These are phyloP conservation scores for Penicillium sclerotiorum DNA, from an alignment of 2,329 filamentous ascomycete genomes.

Conservation along the genomic window DNA sequence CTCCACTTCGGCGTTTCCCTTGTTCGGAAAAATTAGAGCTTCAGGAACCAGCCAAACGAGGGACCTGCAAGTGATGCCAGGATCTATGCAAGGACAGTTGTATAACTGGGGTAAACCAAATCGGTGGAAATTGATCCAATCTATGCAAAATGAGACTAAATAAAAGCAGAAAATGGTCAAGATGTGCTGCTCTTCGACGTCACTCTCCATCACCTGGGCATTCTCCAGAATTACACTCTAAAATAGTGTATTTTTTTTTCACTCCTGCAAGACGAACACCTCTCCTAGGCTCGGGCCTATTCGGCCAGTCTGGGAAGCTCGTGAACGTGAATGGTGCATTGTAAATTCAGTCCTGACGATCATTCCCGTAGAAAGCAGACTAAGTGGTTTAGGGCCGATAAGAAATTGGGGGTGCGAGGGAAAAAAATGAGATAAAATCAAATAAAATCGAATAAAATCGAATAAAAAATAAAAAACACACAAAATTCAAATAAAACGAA, in stretches of 20 bases:
- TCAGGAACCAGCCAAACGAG: constrained; percentile 20
- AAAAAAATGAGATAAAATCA: no score
- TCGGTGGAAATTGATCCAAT: no score
- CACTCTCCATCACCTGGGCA: background rate
- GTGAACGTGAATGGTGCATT: constrained; percentile 18
- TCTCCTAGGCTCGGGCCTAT: constrained; percentile 4
- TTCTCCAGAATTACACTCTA: no score
- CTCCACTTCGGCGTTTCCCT: constrained; percentile 31
- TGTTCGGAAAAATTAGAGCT: constrained; percentile 36
- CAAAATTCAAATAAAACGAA: no score
- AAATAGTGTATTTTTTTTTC: no score
- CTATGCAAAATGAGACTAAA: no score
- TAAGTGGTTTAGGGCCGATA: background rate
- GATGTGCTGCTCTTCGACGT: background rate
- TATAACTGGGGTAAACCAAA: constrained; percentile 11
- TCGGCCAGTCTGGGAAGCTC: background rate
- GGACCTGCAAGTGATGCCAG: constrained; percentile 26
- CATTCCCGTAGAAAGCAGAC: constrained; percentile 9
- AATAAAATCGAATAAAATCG: no score
- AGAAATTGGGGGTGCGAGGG: no score
- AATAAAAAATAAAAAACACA: no score
- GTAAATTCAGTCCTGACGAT: constrained; percentile 13
- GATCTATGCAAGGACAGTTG: constrained; percentile 24
- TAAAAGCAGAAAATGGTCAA: no score
- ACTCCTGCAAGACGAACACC: no score